Conservation (phyloP, 2,329 filamentous ascomycete genomes). For the Basipetospora chlamydospora region DNA sequence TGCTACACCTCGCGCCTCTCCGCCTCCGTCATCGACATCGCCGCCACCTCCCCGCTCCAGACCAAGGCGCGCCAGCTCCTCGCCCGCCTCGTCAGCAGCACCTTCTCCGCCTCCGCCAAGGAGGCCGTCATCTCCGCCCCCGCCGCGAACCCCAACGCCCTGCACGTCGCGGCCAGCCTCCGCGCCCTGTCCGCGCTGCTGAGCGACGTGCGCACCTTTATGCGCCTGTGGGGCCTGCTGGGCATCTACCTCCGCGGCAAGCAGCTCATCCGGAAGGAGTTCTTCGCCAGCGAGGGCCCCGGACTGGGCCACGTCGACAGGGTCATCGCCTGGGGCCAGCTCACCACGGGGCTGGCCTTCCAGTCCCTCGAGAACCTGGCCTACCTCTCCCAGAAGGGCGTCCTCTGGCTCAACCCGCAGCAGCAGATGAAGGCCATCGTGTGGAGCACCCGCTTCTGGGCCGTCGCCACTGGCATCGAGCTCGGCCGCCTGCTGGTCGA, state of each 20-base stretch:
- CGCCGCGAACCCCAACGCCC: conserved; percentile 26
- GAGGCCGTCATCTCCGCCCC: conserved; percentile 6
- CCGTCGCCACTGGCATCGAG: conserved; percentile 62
- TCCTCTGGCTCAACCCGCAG: conserved; percentile 43
- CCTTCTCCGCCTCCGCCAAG: conserved; percentile 19
- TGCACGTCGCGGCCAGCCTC: conserved; percentile 34
- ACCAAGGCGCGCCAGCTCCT: conserved; percentile 35
- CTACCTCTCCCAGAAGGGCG: conserved; percentile 59
- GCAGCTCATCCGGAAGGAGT: conserved; percentile 23
- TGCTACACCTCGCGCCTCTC: conserved; percentile 51
- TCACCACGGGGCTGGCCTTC: conserved; percentile 52
- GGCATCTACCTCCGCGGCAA: conserved; percentile 57
- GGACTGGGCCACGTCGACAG: conserved; percentile 27
- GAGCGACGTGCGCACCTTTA: conserved; percentile 56
- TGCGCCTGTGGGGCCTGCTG: conserved; percentile 63
- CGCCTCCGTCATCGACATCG: conserved; percentile 32
- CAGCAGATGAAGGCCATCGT: conserved; percentile 47
- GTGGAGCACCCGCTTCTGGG: conserved; percentile 72
- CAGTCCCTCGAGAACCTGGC: conserved; percentile 74
- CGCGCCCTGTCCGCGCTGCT: conserved; percentile 50
- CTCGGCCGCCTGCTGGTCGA: conserved; percentile 47
- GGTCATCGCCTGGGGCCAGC: conserved; percentile 50
- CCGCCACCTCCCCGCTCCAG: conserved; percentile 43
- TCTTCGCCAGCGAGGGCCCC: conserved; percentile 14
- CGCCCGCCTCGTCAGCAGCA: conserved; percentile 32